phyloP scores from a whole-genome alignment of 2,329 filamentous ascomycete species.

The Xylariaceae sp. region DNA sequence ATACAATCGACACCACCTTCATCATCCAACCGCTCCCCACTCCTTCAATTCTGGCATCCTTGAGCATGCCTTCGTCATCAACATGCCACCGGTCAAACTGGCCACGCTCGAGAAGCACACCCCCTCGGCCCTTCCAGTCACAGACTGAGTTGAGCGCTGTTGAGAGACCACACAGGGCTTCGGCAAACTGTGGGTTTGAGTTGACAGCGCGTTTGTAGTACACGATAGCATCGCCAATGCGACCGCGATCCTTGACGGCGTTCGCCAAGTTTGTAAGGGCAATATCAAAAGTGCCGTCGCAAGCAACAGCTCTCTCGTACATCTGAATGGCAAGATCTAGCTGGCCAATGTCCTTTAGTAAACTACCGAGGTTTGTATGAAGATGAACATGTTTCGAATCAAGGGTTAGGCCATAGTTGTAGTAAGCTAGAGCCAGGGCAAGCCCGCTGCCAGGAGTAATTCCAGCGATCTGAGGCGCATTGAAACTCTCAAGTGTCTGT shows the following conservation, averaged over 20 bases:
- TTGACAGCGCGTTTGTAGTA: conserved; percentile 88
- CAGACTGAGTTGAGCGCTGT: conserved; percentile 96
- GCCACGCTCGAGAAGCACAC: conserved; percentile 68
- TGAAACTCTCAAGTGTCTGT: conserved; percentile 28
- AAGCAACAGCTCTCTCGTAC: conserved; percentile 92
- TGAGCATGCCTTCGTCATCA: conserved; percentile 73
- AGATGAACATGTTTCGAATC: conserved; percentile 90
- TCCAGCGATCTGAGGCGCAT: conserved; percentile 59
- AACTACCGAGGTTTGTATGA: conserved; percentile 91
- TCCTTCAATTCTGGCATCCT: conserved; percentile 61
- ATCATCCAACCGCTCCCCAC: conserved; percentile 76
- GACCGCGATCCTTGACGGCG: conserved; percentile 92
- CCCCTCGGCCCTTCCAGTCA: conserved; percentile 86
- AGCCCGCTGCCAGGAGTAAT: conserved; percentile 82
- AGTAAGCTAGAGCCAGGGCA: conserved; percentile 83
- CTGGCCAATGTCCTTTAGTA: conserved; percentile 94
- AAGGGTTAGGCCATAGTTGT: conserved; percentile 85
- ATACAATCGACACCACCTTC: conserved; percentile 84
- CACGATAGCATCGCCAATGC: conserved; percentile 82
- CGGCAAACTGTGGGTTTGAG: conserved; percentile 92
- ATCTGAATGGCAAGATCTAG: conserved; percentile 87
- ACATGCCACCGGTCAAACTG: conserved; percentile 90
- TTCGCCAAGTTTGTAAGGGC: conserved; percentile 94
- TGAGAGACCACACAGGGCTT: conserved; percentile 91
- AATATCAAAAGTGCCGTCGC: conserved; percentile 94